Base-by-base conservation (phyloP, 345 rosid genomes). In the Eucalyptus curtisii region DNA sequence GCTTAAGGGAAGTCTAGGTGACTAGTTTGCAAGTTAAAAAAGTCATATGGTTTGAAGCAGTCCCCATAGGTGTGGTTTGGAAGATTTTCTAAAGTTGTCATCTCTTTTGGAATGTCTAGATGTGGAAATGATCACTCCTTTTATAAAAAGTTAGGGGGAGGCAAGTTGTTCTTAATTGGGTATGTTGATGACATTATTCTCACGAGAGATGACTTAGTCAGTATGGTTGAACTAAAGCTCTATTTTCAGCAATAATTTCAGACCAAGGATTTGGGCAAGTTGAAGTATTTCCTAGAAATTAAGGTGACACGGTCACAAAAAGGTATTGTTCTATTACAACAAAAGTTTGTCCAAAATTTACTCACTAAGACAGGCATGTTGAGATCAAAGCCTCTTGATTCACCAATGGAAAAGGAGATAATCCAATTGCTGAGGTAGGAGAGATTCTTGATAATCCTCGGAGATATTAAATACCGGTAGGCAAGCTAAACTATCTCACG, bases 351-450 rank as follows among this genome's bases (percentile, higher is more conserved):
- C 61, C 0, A 55, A 5, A 24, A 55, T 50, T 50, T 50, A 17
- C 8, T 50, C 3, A 50, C 8, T 50, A 1, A 55, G 61, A 55
- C 1, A 55, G 1, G 61, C 61, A 55, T 55, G 61, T 55, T 55
- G 61, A 0, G 3, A 55, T 55, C 30, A 8, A 55, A 55, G 61
- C 0, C 25, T 55, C 13, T 55, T 55, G 27, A 55, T 55, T 55
- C 30, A 55, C 30, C 61, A 22, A 55, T 55, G 27, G 61, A 55
- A 55, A 55, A 55, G 13, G 61, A 55, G 27, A 55, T 22, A 55
- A 55, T 8, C 27, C 6, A 22, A 1, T 0, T 55, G 1, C 0
- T 55, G 6, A 55, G 61, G 61, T 30, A 55, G 27, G 0, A 55
- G 61, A 55, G 27, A 55, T 55, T 4, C 61, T 24, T 55, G 61